Base-by-base conservation (phyloP, 75 land plant genomes). In the Cryptomeria japonica region DNA sequence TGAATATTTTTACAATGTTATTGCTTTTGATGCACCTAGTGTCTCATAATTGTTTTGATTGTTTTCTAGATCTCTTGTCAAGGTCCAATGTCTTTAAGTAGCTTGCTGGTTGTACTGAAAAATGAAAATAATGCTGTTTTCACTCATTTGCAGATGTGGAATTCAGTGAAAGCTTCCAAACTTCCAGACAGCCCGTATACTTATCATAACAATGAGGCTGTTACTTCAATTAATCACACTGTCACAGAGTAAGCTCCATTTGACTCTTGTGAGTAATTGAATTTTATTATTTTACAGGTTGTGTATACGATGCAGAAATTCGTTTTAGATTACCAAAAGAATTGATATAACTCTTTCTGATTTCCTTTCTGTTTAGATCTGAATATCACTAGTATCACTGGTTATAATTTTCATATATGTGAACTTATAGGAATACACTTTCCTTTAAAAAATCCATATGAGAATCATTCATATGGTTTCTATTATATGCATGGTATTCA, bases 361-460 rank as follows among this genome's bases (percentile, higher is more conserved):
- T 19, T 78, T 18, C 6, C 44, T 19, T 39, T 78, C 80, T 77
- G 19, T 78, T 38, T 38, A 78, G 22, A 78, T 78, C 42, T 78
- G 18, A 80, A 31, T 80, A 80, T 80, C 77, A 80, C 22, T 80
- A 80, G 51, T 80, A 80, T 80, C 77, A 80, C 25, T 80, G 84
- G 34, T 80, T 25, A 80, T 79, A 41, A 15, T 28, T 80, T 80
- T 47, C 49, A 28, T 80, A 44, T 80, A 80, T 80, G 2, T 28
- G 41, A 41, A 41, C 12, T 28, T n/a, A n/a, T 31, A 72, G 5
- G 28, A 72, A 10, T 36, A 72, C 31, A 2, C 25, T 28, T n/a
- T 28, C 2, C 22, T 39, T 18, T 19, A 42, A 42, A 80, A 41
- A 41, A 42, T 80, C 31, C 46, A 41, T 42, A 22, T 41, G 47